A percentile compares a stretch with the other conserved stretches of the same genome.
Evolutionary conservation across 352 stramenopile species (phyloP).

Genomic region (Globisporangium ultimum): DNA sequence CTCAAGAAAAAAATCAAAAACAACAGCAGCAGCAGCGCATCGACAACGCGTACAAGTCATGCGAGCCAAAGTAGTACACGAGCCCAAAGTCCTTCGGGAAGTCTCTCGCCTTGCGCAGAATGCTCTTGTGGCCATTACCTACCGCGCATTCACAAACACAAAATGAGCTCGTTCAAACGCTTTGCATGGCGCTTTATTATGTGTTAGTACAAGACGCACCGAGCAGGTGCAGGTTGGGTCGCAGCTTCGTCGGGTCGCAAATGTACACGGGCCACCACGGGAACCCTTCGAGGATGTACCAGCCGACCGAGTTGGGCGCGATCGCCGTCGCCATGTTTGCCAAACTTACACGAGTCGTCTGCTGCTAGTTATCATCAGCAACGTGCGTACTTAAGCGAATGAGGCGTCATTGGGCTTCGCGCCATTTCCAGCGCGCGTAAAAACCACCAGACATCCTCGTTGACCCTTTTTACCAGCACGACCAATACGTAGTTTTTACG

Average conservation of each 20-base stretch:
- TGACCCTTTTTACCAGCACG: not conserved
- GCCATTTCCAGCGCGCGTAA: slow-evolving; percentile 1
- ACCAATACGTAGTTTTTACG: not conserved
- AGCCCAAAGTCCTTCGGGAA: slow-evolving; percentile 69
- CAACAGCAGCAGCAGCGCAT: not conserved
- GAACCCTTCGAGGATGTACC: slow-evolving; percentile 84
- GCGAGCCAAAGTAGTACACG: slow-evolving; percentile 84
- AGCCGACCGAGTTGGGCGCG: slow-evolving; percentile 70
- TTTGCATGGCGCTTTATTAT: not conserved
- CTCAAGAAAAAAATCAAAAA: not conserved
- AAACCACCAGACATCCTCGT: not conserved
- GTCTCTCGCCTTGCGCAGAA: slow-evolving; percentile 71
- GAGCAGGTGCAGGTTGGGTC: slow-evolving; percentile 55
- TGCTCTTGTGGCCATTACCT: slow-evolving; percentile 60
- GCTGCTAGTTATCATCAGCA: no score
- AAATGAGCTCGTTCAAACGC: not conserved
- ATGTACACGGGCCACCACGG: slow-evolving; percentile 88
- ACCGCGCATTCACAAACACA: not conserved
- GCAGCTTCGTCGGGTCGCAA: slow-evolving; percentile 76
- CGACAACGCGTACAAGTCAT: slow-evolving; percentile 66
- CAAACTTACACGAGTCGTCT: no score
- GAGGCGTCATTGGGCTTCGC: not conserved
- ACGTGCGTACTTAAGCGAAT: not conserved
- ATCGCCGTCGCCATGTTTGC: slow-evolving; percentile 7
- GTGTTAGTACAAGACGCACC: slow-evolving; percentile 18